Conservation (phyloP, 192 early-diverging fungal genomes). For the Podila minutissima region DNA sequence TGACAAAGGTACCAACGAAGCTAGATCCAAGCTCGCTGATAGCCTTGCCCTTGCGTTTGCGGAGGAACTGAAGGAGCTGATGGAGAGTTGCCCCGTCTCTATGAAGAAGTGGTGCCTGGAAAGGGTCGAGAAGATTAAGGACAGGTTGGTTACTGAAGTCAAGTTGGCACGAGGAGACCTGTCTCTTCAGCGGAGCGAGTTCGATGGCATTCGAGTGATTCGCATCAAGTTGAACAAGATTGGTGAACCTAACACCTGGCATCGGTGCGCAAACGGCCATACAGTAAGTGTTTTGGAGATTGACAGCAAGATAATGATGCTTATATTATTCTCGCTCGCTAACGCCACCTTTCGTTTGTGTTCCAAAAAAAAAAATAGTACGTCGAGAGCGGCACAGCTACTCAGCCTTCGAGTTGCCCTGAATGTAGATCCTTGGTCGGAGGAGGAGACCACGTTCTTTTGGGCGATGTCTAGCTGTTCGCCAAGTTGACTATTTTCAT, state of each 20-base stretch:
- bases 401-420: slow-evolving; percentile 30
- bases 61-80: not conserved
- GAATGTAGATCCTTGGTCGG: slow-evolving; percentile 54
- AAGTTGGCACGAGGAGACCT: slow-evolving; percentile 5
- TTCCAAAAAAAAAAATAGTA: slow-evolving; percentile 11
- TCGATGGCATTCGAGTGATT: slow-evolving; percentile 45
- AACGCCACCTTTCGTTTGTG: too few species aligned
- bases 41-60: slow-evolving; percentile 2
- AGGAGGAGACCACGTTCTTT: slow-evolving; percentile 27
- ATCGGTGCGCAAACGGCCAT: slow-evolving; percentile 55
- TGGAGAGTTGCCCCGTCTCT: slow-evolving; percentile 2
- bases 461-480: slow-evolving; percentile 5
- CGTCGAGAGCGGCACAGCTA: slow-evolving; percentile 53
- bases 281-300: slow-evolving; percentile 21
- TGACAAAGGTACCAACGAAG: not conserved
- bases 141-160: slow-evolving; percentile 17
- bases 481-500: too few species aligned
- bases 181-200: slow-evolving; percentile 3
- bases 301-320: too few species aligned
- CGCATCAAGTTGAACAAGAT: slow-evolving; percentile 23
- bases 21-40: not conserved
- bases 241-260: slow-evolving; percentile 50
- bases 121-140: slow-evolving; percentile 8
- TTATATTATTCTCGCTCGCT: too few species aligned
- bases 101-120: slow-evolving; percentile 7